phyloP scores from a whole-genome alignment of 78 protist species.

The Bodo saltans region DNA sequence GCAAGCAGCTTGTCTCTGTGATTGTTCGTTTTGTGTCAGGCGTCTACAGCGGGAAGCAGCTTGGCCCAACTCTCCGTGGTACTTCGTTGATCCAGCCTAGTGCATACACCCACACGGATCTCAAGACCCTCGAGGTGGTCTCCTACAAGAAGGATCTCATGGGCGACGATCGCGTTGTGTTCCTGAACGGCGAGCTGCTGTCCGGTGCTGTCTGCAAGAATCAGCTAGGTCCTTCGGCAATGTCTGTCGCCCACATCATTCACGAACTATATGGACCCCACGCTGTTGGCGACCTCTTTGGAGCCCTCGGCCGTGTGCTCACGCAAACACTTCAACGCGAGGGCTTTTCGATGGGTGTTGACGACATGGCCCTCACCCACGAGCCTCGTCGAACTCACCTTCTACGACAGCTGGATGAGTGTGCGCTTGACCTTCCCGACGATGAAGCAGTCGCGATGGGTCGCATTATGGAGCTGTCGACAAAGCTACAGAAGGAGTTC shows the following conservation, averaged over 20 bases:
- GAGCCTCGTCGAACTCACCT: background rate
- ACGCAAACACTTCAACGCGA: slow-evolving; percentile 69
- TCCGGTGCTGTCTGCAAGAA: slow-evolving; percentile 91
- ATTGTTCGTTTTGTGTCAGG: slow-evolving; percentile 58
- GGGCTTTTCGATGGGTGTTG: slow-evolving; percentile 93
- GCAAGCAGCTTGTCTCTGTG: slow-evolving; percentile 87
- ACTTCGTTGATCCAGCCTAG: no score
- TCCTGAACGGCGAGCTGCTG: slow-evolving; percentile 62
- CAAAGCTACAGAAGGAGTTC: slow-evolving; percentile 61
- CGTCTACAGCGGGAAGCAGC: slow-evolving; percentile 24
- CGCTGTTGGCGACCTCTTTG: slow-evolving; percentile 79
- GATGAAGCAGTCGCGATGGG: slow-evolving; percentile 31
- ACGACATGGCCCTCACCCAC: slow-evolving; percentile 71
- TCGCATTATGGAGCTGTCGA: slow-evolving; percentile 51
- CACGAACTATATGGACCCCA: slow-evolving; percentile 89
- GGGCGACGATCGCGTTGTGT: slow-evolving; percentile 47
- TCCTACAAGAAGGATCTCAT: slow-evolving; percentile 21
- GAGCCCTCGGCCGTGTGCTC: slow-evolving; percentile 85
- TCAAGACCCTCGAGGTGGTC: no score
- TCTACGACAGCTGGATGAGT: background rate
- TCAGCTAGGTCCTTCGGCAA: slow-evolving; percentile 38
- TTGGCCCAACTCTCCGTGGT: background rate
- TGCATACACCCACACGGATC: no score
- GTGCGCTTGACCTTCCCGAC: background rate
- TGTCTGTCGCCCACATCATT: slow-evolving; percentile 61